Evolutionary conservation across 2,329 filamentous ascomycete species (phyloP), one percentile per base, ranked within the genome.

Genomic region (Blastomyces parvus): DNA sequence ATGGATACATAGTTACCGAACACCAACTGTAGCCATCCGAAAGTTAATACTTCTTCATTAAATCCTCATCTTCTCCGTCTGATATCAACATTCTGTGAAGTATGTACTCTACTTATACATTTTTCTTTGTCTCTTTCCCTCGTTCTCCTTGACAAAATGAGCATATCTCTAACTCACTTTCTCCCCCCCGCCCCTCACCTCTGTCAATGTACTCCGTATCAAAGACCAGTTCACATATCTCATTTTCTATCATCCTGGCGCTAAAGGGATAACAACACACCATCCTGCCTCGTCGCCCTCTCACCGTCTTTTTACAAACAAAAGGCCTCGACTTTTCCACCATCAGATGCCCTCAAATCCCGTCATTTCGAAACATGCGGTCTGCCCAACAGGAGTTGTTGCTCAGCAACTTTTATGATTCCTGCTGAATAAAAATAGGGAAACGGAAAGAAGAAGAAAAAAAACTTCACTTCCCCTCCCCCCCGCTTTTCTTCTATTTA

Each of bases 241-340:
- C 30, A 33, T 55, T 36, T 33, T 13, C 7, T 36, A 30, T 33
- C 25, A 11, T 55, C 25, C 27, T 27, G 48, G 48, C 25, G 27
- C 48, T 50, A 50, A 27, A 30, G n/a, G n/a, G 25, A 9, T 8
- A 7, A 19, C 7, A 6, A 14, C 14, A 30, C 17, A 19, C 17
- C 17, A n/a, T n/a, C 27, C 48, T 6, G 48, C 30, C 25, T 55
- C 30, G 38, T n/a, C 52, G 33, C 9, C 9, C 53, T 22, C 55
- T 57, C 55, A 57, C 55, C 55, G 55, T 57, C 55, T 57, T 57
- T 57, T 57, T n/a, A n/a, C n/a, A n/a, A n/a, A 25, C 3, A 1
- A 13, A 42, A 22, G 40, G 52, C 52, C 6, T 55, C 52, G 5
- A 55, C 30, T 33, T 55, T 36, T 40, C 55, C 27, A 56, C 27